Base-by-base conservation (phyloP, 495 filamentous ascomycete species). In the Lasiosphaeria ovina region DNA sequence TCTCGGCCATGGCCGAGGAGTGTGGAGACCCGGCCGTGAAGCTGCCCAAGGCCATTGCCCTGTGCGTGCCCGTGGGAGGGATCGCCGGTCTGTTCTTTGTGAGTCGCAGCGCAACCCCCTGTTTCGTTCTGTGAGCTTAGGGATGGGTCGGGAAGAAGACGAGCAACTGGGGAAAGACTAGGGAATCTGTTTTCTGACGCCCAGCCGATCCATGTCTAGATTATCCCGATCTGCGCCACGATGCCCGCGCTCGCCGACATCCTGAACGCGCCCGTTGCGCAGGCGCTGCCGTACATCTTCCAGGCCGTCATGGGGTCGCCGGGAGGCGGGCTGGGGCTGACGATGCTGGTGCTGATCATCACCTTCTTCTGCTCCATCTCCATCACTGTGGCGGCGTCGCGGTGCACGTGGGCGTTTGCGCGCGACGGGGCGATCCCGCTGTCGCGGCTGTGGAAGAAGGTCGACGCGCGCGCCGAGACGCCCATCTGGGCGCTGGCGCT, bases 301-400 rank as follows among this genome's bases (percentile, higher is more conserved):
- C 82, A 81, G 55, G 78, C 68, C 0, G 84, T 82, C 31, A 85
- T 83, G n/a, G 84, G 83, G 9, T 81, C 78, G 34, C 73, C 81
- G 16, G 78, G 69, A 14, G 89, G 89, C 24, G 89, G 87, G 3
- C 88, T 93, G 48, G 89, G 82, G 4, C 77, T 93, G 3, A 80
- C 90, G 9, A 87, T 90, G 68, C 75, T 92, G 5, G 83, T 92
- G 59, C 79, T 92, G 32, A 84, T 88, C 5, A 87, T 92, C 54
- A 74, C 81, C 45, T 77, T 86, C 63, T 86, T 86, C 61, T 83
- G 82, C 11, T 83, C 83, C 54, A 75, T 84, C 48, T 84, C 83
- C 42, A 78, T 81, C 32, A 72, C 84, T n/a, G 84, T 81, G 0
- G 84, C 84, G 14, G 79, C 84, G 14, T 79, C 77, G 44, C 77